phyloP scores from a whole-genome alignment of 768 basidiomycete genomes.

The Tulasnella sp. region DNA sequence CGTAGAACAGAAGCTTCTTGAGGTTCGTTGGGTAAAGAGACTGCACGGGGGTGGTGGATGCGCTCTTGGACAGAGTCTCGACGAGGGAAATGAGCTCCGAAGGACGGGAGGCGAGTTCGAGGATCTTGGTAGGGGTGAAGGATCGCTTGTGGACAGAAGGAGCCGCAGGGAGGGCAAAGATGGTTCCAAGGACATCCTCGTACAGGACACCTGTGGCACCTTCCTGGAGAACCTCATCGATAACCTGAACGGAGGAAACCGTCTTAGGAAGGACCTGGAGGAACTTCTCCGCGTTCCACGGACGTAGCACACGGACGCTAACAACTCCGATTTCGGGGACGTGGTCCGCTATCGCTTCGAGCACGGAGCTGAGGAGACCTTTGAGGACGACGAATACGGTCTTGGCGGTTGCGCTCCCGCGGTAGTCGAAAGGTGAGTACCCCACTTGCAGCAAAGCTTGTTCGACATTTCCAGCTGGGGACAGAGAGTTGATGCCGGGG shows the following conservation, averaged over 20 bases:
- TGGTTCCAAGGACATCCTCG: slow-evolving; percentile 50
- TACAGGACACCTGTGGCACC: slow-evolving; percentile 58
- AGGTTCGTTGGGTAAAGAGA: slow-evolving; percentile 27
- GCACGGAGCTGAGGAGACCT: slow-evolving; percentile 61
- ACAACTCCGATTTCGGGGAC: slow-evolving; percentile 54
- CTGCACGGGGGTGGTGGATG: slow-evolving; percentile 29
- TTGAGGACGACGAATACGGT: slow-evolving; percentile 67
- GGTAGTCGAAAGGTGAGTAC: slow-evolving; percentile 72
- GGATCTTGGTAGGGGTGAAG: slow-evolving; percentile 15
- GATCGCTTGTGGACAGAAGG: slow-evolving; percentile 4
- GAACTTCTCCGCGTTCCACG: slow-evolving; percentile 69
- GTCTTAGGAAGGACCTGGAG: slow-evolving; percentile 50
- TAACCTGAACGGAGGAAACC: slow-evolving; percentile 54
- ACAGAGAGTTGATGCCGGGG: slow-evolving; percentile 33
- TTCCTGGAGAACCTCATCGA: slow-evolving; percentile 67
- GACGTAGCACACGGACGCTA: slow-evolving; percentile 69
- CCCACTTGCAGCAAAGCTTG: slow-evolving; percentile 50
- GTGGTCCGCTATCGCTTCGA: slow-evolving; percentile 44
- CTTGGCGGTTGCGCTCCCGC: slow-evolving; percentile 53
- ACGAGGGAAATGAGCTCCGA: slow-evolving; percentile 28
- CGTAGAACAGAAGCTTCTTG: slow-evolving; percentile 55
- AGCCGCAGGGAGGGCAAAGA: slow-evolving; percentile 12
- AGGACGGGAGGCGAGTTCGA: slow-evolving; percentile 25
- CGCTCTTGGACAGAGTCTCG: slow-evolving; percentile 23
- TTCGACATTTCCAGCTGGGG: slow-evolving; percentile 33